Conservation (phyloP, 2,329 filamentous ascomycete species). For the Colletotrichum chlorophyti region DNA sequence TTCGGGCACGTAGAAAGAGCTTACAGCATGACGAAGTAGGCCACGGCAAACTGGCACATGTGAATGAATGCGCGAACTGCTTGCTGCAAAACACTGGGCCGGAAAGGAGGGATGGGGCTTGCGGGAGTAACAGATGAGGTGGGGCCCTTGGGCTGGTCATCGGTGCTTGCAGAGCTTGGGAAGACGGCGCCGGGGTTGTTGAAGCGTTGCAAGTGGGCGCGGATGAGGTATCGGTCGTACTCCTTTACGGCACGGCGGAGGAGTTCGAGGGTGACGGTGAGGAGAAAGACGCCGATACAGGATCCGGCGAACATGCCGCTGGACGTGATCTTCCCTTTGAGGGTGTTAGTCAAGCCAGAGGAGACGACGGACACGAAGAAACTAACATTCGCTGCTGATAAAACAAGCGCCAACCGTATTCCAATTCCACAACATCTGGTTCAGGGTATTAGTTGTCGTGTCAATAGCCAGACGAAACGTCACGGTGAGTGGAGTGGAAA, state of each 20-base stretch:
- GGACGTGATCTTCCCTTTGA: constrained; percentile 58
- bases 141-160: constrained; percentile 1
- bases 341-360: too few species aligned
- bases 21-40: constrained; percentile 79
- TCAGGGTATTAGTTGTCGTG: constrained; percentile 12
- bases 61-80: constrained; percentile 71
- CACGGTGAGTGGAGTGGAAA: not conserved
- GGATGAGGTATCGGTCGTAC: constrained; percentile 72
- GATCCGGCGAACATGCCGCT: constrained; percentile 78
- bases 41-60: constrained; percentile 74
- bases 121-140: not conserved
- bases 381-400: constrained; percentile 64
- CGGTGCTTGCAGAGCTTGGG: constrained; percentile 6
- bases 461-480: too few species aligned
- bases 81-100: constrained; percentile 71
- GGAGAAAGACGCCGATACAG: constrained; percentile 79
- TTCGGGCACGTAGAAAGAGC: constrained; percentile 11
- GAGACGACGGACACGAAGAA: too few species aligned
- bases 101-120: constrained; percentile 42
- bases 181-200: constrained; percentile 28
- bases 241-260: constrained; percentile 75
- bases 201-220: constrained; percentile 47
- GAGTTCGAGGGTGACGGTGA: constrained; percentile 75
- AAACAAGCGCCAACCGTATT: constrained; percentile 77
- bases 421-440: constrained; percentile 83